These are phyloP conservation scores for Aspergillus sclerotiicarbonarius DNA, from an alignment of 495 filamentous ascomycete genomes.

Conservation along the genomic window DNA sequence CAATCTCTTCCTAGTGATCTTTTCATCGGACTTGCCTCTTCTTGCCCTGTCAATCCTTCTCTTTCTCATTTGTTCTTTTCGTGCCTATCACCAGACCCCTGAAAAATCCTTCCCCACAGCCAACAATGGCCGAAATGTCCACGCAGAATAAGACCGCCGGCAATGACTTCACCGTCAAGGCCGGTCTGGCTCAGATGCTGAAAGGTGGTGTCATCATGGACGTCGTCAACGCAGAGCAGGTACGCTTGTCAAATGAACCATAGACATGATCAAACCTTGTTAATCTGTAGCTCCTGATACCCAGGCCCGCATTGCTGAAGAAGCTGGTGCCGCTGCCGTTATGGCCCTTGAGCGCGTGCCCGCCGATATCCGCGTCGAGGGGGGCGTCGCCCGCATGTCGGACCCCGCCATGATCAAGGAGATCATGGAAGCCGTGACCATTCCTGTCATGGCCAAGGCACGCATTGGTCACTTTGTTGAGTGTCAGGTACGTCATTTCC, in stretches of 20 bases:
- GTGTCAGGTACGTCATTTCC: too few species aligned
- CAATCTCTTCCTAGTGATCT: too few species aligned
- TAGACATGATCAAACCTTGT: too few species aligned
- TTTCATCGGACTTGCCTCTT: too few species aligned
- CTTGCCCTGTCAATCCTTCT: too few species aligned
- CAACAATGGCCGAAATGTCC: too few species aligned
- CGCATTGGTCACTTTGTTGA: slow-evolving; percentile 98
- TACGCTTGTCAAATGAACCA: slow-evolving; percentile 26
- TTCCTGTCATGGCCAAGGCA: slow-evolving; percentile 99
- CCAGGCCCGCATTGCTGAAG: slow-evolving; percentile 90
- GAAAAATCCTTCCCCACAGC: too few species aligned
- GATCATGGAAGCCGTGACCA: slow-evolving; percentile 93
- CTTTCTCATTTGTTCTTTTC: too few species aligned
- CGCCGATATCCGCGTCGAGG: slow-evolving; percentile 88
- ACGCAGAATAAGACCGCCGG: too few species aligned
- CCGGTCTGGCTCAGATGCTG: slow-evolving; percentile 92
- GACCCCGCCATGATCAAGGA: slow-evolving; percentile 94
- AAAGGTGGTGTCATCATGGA: slow-evolving; percentile 99
- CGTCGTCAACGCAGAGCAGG: slow-evolving; percentile 92
- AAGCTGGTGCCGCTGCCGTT: slow-evolving; percentile 92
- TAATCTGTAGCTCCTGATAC: too few species aligned
- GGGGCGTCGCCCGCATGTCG: slow-evolving; percentile 97
- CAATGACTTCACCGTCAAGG: slow-evolving; percentile 76
- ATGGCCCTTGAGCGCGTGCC: slow-evolving; percentile 99
- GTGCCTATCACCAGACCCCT: too few species aligned